phyloP scores from a whole-genome alignment of 441 rosid genomes.

The Kokia cookei region DNA sequence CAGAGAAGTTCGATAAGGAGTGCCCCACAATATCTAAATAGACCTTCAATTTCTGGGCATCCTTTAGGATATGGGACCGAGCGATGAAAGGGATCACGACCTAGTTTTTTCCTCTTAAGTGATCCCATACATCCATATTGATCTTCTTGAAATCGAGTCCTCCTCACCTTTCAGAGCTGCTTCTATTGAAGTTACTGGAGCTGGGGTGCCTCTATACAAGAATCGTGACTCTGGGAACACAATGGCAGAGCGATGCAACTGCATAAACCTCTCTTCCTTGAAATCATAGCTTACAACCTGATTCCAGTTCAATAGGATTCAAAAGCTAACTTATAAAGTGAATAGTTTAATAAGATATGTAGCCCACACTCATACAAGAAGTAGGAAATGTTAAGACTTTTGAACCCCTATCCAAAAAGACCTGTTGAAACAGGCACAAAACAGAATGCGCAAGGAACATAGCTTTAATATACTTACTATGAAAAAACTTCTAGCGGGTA shows the following conservation, averaged over 20 bases:
- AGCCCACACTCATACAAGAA: not conserved
- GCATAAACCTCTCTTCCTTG: conserved; percentile 79
- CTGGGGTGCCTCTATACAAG: conserved; percentile 69
- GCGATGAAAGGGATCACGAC: conserved; percentile 93
- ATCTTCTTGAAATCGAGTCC: conserved; percentile 73
- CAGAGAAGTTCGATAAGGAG: conserved; percentile 67
- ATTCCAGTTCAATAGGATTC: not conserved
- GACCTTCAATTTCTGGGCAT: conserved; percentile 73
- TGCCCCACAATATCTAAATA: conserved; percentile 76
- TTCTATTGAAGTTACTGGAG: conserved; percentile 51
- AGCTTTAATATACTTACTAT: not conserved
- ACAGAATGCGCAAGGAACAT: not conserved
- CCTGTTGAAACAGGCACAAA: not conserved
- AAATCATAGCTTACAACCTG: conserved; percentile 95
- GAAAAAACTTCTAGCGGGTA: too few relatives aligned
- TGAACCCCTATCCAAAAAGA: not conserved
- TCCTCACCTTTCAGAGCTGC: conserved; percentile 80
- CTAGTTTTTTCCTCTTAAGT: conserved; percentile 70
- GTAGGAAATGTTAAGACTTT: not conserved
- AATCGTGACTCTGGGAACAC: conserved; percentile 81
- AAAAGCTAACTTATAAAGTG: not conserved
- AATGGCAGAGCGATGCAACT: conserved; percentile 75
- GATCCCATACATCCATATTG: conserved; percentile 83
- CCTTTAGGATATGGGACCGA: conserved; percentile 86
- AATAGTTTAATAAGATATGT: not conserved